These are phyloP conservation scores for Trypanosoma rangeli DNA, from an alignment of 208 protist species.

Conservation along the genomic window DNA sequence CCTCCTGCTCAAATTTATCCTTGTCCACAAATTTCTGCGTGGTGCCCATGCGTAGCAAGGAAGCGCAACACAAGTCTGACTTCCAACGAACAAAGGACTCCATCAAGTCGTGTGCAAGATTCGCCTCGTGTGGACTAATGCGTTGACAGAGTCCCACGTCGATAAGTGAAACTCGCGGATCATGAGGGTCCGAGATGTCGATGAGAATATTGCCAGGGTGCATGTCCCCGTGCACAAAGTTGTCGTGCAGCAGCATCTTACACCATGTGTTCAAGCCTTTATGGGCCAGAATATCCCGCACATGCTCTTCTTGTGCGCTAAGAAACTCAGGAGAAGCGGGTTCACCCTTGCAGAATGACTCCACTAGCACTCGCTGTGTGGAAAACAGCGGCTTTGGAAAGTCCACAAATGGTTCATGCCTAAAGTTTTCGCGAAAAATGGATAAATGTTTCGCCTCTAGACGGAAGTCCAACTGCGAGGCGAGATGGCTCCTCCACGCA, in stretches of 20 bases:
- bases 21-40: conserved; percentile 55
- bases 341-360: conserved; percentile 85
- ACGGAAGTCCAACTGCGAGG: conserved; percentile 90
- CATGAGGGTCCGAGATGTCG: conserved; percentile 69
- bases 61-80: conserved; percentile 51
- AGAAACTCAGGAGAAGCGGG: conserved; percentile 84
- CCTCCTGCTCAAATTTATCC: conserved; percentile 51
- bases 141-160: conserved; percentile 90
- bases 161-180: conserved; percentile 81
- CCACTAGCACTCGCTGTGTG: conserved; percentile 82
- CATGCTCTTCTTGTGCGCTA: conserved; percentile 63
- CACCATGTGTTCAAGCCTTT: conserved; percentile 92
- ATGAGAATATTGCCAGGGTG: conserved; percentile 93
- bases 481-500: conserved; percentile 82
- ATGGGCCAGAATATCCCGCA: conserved; percentile 74
- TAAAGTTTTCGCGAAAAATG: conserved; percentile 86
- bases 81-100: conserved; percentile 91
- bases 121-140: conserved; percentile 59
- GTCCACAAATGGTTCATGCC: conserved; percentile 64
- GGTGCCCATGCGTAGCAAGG: conserved; percentile 67
- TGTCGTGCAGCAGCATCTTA: conserved; percentile 91
- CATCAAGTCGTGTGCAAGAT: conserved; percentile 70
- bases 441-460: conserved; percentile 86
- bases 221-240: conserved; percentile 93
- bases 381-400: conserved; percentile 84